Conservation (phyloP, 768 basidiomycete species). For the Rhizopogon sp. region DNA sequence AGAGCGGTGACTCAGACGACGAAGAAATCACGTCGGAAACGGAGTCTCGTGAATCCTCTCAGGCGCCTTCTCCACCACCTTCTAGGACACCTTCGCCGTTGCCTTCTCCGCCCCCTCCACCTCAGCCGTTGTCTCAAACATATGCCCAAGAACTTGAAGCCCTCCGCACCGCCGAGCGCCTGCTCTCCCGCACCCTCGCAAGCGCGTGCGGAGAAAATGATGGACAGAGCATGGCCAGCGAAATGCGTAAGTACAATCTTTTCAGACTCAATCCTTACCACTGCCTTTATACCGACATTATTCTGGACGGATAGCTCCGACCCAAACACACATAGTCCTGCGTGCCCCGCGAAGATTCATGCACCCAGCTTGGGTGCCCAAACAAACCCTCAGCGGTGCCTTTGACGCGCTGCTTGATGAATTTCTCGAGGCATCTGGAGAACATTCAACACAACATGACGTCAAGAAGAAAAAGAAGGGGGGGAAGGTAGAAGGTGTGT, state of each 20-base stretch:
- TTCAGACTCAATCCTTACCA: not conserved
- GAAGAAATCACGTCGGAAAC: conserved; percentile 3
- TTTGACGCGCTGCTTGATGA: conserved; percentile 31
- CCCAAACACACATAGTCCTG: conserved; percentile 42
- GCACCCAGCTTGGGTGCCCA: conserved; percentile 43
- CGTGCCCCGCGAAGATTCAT: conserved; percentile 43
- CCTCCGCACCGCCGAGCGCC: conserved; percentile 31
- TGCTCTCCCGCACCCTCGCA: conserved; percentile 41
- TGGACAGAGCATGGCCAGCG: conserved; percentile 32
- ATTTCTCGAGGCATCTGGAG: conserved; percentile 28
- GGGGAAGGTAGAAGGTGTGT: conserved; percentile 34
- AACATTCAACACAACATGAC: conserved; percentile 11
- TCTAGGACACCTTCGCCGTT: conserved; percentile 7
- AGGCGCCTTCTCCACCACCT: conserved; percentile 17
- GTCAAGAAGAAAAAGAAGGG: conserved; percentile 23
- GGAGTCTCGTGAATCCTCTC: conserved; percentile 17
- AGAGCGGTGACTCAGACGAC: conserved; percentile 4
- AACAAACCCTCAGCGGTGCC: conserved; percentile 34
- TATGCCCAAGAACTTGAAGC: conserved; percentile 30
- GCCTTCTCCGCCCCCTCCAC: conserved; percentile 6
- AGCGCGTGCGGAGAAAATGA: conserved; percentile 38
- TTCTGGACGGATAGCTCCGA: conserved; percentile 30
- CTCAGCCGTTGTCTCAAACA: not conserved
- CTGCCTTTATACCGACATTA: not conserved
- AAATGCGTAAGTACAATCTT: conserved; percentile 29